Evolutionary conservation across 1,139 yeast genomes (phyloP).

Genomic region (Diutina sp.): DNA sequence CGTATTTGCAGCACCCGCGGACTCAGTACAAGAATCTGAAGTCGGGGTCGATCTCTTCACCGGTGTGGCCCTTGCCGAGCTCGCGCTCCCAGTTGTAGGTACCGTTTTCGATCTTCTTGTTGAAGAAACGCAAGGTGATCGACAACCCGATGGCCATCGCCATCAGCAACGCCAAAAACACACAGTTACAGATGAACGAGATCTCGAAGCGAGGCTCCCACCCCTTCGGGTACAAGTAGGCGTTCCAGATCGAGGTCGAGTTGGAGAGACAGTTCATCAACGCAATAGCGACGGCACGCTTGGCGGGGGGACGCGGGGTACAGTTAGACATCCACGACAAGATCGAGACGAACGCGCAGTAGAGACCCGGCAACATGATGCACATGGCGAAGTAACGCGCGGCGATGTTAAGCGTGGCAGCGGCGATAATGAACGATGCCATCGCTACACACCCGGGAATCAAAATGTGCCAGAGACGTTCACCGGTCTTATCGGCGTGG

Average conservation of each 20-base stretch:
- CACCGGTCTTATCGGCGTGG: conserved; percentile 47
- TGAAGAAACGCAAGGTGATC: conserved; percentile 23
- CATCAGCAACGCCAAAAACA: conserved; percentile 28
- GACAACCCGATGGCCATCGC: conserved; percentile 26
- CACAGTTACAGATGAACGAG: conserved; percentile 39
- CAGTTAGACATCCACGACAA: conserved; percentile 38
- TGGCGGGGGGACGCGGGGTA: conserved; percentile 38
- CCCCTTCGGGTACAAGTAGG: conserved; percentile 31
- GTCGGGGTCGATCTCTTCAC: conserved; percentile 26
- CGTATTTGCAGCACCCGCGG: not conserved
- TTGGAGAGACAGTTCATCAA: conserved; percentile 39
- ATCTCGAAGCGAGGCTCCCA: conserved; percentile 31
- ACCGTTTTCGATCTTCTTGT: conserved; percentile 30
- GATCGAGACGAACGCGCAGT: conserved; percentile 42
- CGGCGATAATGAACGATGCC: conserved; percentile 39
- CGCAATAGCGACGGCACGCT: conserved; percentile 40
- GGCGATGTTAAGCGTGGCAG: conserved; percentile 40
- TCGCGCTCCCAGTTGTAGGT: conserved; percentile 41
- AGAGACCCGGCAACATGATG: conserved; percentile 44
- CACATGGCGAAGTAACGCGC: conserved; percentile 54
- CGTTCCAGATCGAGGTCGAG: conserved; percentile 42
- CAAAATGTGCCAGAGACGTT: conserved; percentile 39
- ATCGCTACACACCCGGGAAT: conserved; percentile 32
- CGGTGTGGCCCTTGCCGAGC: conserved; percentile 35
- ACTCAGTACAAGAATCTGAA: conserved; percentile 25